Evolutionary conservation across 306 rosid species (phyloP), one percentile per base, ranked within the genome.

Genomic region (Bauhinia variegata): DNA sequence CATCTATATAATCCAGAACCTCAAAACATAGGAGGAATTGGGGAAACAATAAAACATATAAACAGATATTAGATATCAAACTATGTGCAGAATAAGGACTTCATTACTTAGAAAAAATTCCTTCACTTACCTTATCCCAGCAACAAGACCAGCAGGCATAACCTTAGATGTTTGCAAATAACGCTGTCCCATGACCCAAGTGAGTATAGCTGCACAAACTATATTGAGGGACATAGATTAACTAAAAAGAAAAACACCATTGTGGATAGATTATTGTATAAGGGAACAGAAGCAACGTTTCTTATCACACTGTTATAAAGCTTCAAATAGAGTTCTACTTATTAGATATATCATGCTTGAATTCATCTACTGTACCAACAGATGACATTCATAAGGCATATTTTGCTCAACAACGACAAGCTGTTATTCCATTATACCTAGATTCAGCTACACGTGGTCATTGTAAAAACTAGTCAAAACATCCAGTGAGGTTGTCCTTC

Each of bases 131-230:
- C 95, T 91, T 64, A 91, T 63, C 65, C 89, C 97, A 13, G 97
- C 95, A 14, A 91, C 84, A 71, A 91, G 34, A 56, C 95, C 97
- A 69, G 97, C 88, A 11, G 97, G 97, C 95, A 91, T 88, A 63
- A 91, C 14, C 89, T 91, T 91, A 4, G 88, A 86, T 47, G 96
- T 88, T 57, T 74, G 76, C 80, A 91, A 0, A 57, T 91, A 88
- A 3, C 96, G 87, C 73, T 85, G 88, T 19, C 95, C 97, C 97
- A 91, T 91, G 57, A 85, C 75, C 80, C 79, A 85, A 14, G 96
- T 83, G 61, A 91, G 78, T 3, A 38, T 23, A 2, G 75, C 84
- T 42, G 95, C 93, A 72, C 80, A 77, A 73, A 78, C 97, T 91
- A 91, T 81, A 68, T 61, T 17, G 4, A 43, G 71, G 38, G 59